Base-by-base conservation (phyloP, 352 stramenopile genomes). In the Globisporangium cystogenes region DNA sequence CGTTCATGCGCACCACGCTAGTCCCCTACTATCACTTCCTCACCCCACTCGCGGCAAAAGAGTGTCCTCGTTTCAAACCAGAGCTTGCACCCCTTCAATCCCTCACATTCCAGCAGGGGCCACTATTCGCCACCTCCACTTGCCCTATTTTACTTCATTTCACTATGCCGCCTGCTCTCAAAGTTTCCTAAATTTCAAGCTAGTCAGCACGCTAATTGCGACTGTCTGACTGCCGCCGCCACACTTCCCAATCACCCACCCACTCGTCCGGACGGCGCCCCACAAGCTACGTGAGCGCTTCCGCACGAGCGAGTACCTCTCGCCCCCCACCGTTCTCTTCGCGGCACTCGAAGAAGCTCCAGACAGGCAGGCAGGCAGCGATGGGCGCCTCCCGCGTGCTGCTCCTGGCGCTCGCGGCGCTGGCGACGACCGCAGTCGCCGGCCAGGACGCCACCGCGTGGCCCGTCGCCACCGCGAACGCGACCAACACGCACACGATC, bases 351-450 rank as follows among this genome's bases (percentile, higher is more conserved):
- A 29, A 29, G 26, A 29, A 29, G 26, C 26, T 5, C 5, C 26
- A 6, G n/a, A n/a, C n/a, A n/a, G n/a, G n/a, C n/a, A 21, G 6
- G 7, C 37, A 43, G n/a, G 7, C 15, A 7, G 7, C 7, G n/a
- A 44, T 44, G 39, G 39, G 39, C 7, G 16, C 15, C 39, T 44
- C 39, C 3, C 39, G 39, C 7, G 39, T 44, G 7, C 18, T 44
- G 39, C 39, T 44, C n/a, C 39, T 44, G n/a, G 20, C 39, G 6
- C 39, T 44, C n/a, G 39, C 39, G 11, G 39, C 39, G 39, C 39
- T 44, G n/a, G 39, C 39, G 39, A 44, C 39, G 39, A 44, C 39
- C n/a, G 39, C 39, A 44, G 39, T 44, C 39, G 39, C 39, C n/a
- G 18, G 10, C 39, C 39, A 44, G 11, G n/a, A 44, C 7, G 16